Evolutionary conservation across 2,329 filamentous ascomycete genomes (phyloP), one percentile per base, ranked within the genome.

Genomic region (Neopestalotiopsis sp.): DNA sequence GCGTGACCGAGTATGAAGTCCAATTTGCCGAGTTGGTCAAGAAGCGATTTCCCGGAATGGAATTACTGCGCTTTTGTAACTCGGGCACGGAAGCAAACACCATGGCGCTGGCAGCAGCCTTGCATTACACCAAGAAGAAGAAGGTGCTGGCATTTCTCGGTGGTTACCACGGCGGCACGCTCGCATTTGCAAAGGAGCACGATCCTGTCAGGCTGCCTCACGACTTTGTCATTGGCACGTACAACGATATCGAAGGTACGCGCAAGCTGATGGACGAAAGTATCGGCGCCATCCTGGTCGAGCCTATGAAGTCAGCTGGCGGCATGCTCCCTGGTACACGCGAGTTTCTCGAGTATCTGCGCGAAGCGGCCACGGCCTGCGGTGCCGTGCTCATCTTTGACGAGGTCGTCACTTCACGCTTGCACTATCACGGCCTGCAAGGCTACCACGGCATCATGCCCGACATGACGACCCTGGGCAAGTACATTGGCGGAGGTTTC

Each of bases 321-420:
- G 90, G 91, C 0, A 88, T 86, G 66, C 84, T 90, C 5, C 79
- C 82, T 0, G 90, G 81, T 0, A 81, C 79, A 0, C 66, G 63
- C 1, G 83, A 83, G 20, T 92, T 92, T 71, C 76, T 92, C 32
- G 70, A 76, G 10, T 81, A 81, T 1, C 78, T 91, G 4, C 85
- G 86, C 59, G 76, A 81, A 0, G 79, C 82, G 5, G 85, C 88
- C 1, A 80, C 78, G 38, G 79, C 81, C 66, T 76, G 76, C 0
- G 86, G 86, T 1, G 87, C 87, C 0, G 69, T 93, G 0, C 85
- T 94, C 71, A 89, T 94, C 45, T 80, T 92, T 14, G 91, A 94
- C 75, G 91, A 94, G 78, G 91, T 93, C 5, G 91, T 92, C 86
- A 92, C 90, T 0, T 90, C 88, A 3, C 84, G 91, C 2, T 78